Evolutionary conservation across 345 rosid species (phyloP), one percentile per base, ranked within the genome.

Genomic region (Boechera retrofracta): DNA sequence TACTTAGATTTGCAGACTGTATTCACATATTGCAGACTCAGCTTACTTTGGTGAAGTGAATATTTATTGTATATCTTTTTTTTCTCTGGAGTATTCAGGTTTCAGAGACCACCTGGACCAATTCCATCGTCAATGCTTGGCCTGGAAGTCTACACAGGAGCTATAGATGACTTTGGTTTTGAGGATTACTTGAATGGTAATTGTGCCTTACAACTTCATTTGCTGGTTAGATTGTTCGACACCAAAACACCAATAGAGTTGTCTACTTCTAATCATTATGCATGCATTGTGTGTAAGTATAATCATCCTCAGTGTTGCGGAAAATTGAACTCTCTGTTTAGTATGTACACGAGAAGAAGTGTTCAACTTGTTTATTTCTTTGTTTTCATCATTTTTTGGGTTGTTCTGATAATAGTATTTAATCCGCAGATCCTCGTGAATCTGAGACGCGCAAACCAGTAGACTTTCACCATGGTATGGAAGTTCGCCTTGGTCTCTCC

Each of bases 51-150:
- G 49, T 18, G 33, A 24, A 36, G 7, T 47, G 1, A 47, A 31
- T 15, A 48, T 33, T 47, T n/a, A 8, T 45, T 16, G 0, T 8
- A 3, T 26, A 7, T 73, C 13, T n/a, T 24, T 24, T 72, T 36
- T 36, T 72, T 36, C 29, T 61, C 0, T 74, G 36, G 62, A 7
- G n/a, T 42, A 55, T 31, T 24, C 85, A 94, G 94, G 79, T 91
- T 89, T 80, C 96, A 88, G 79, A 87, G 98, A 89, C 98, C 98
- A 12, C 82, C 89, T 2, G 91, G 97, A 66, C 74, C 86, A 41
- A 91, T 94, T 72, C 82, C 97, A 1, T 92, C 98, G n/a, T 94
- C 98, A 54, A 88, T 88, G 97, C 87, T 94, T 10, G 97, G 97
- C 6, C 72, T 89, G 51, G 98, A 94, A 80, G 90, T 92, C 44